phyloP scores from a whole-genome alignment of 2,329 filamentous ascomycete genomes.

The Rhytidhysteron rufulum region DNA sequence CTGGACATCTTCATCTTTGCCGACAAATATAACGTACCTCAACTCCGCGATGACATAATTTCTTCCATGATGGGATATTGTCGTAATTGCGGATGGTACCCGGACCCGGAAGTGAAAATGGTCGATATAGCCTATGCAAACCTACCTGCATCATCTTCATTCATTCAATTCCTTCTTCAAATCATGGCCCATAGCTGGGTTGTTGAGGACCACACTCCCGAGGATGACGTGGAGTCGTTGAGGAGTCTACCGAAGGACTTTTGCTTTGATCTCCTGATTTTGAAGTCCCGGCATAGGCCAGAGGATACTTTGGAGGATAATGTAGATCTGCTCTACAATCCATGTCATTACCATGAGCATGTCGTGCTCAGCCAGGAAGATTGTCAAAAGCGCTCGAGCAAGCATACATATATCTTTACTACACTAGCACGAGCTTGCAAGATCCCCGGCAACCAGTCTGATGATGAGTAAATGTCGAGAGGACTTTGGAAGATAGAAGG shows the following conservation, averaged over 20 bases:
- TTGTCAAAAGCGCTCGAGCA: background rate
- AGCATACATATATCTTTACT: background rate
- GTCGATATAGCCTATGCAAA: slow-evolving; percentile 3
- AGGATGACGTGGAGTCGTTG: background rate
- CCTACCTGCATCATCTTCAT: slow-evolving; percentile 1
- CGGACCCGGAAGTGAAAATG: slow-evolving; percentile 1
- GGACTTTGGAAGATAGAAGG: too few relatives aligned
- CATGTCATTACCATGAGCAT: background rate
- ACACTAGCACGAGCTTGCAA: background rate
- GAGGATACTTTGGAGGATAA: background rate
- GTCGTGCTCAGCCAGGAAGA: background rate
- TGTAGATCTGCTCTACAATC: background rate
- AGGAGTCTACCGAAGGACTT: background rate
- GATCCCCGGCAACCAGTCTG: too few relatives aligned
- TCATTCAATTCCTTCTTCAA: slow-evolving; percentile 1
- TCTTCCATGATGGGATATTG: slow-evolving; percentile 7
- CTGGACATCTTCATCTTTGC: slow-evolving; percentile 13
- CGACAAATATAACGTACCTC: slow-evolving; percentile 10
- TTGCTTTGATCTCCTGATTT: background rate
- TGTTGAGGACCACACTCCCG: background rate
- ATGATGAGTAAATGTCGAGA: too few relatives aligned
- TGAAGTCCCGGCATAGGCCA: background rate
- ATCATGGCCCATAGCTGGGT: background rate
- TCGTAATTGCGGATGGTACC: slow-evolving; percentile 4
- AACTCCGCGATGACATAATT: slow-evolving; percentile 11